Percentiles rank a stretch among this genome's conserved stretches.
Conservation (phyloP, 306 rosid species). For the Prunus mongolica region DNA sequence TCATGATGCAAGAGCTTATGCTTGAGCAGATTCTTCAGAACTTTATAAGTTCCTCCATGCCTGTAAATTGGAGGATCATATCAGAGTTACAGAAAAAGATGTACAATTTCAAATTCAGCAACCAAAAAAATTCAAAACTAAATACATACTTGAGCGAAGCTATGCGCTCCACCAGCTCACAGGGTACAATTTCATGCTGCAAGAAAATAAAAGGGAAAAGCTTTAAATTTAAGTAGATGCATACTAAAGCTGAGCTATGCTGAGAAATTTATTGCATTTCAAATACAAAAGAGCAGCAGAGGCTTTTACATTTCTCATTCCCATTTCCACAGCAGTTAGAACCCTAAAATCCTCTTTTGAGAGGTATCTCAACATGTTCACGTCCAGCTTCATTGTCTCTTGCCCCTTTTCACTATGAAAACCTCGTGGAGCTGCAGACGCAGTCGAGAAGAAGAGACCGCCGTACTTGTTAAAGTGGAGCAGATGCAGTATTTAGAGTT, state of each 20-base stretch:
- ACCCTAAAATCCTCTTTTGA: conserved; percentile 91
- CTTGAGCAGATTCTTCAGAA: conserved; percentile 78
- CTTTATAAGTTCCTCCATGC: conserved; percentile 91
- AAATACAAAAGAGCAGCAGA: background rate
- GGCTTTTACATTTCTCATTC: conserved; percentile 67
- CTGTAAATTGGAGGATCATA: conserved; percentile 22
- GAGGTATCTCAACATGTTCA: conserved; percentile 70
- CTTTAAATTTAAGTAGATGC: no score
- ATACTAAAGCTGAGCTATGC: background rate
- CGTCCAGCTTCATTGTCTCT: conserved; percentile 68
- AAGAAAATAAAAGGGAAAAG: background rate
- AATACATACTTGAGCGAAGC: conserved; percentile 61
- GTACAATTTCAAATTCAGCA: background rate
- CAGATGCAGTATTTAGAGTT: no score
- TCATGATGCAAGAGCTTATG: conserved; percentile 86
- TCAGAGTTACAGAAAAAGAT: background rate
- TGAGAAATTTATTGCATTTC: background rate
- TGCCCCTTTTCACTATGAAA: background rate
- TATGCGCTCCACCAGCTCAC: conserved; percentile 73
- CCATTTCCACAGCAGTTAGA: conserved; percentile 86
- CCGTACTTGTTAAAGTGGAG: no score
- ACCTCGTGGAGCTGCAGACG: no score
- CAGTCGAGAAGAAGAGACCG: no score
- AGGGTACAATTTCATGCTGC: conserved; percentile 82
- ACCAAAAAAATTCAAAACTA: background rate